A percentile compares a stretch with the other conserved stretches of the same genome.
phyloP scores from a whole-genome alignment of 441 rosid species.

The Eutrema salsugineum region DNA sequence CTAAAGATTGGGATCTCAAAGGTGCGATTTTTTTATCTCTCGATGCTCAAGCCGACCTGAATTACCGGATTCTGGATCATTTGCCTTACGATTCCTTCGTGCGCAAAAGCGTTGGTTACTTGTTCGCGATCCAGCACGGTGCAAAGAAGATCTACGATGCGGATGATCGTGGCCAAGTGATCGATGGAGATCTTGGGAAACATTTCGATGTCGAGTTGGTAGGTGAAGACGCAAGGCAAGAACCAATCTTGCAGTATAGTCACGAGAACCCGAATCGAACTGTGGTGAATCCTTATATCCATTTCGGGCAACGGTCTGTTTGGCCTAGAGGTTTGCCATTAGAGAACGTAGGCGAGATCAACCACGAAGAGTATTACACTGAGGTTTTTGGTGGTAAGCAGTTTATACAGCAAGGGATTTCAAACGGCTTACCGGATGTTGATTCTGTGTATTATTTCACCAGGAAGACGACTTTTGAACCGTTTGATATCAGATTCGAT shows the following conservation, averaged over 20 bases:
- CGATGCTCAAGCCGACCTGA: constrained; percentile 70
- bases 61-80: constrained; percentile 56
- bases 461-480: constrained; percentile 66
- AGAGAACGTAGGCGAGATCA: constrained; percentile 83
- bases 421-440: constrained; percentile 92
- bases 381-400: constrained; percentile 91
- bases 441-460: constrained; percentile 92
- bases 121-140: constrained; percentile 94
- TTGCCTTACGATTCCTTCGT: constrained; percentile 78
- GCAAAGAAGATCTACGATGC: constrained; percentile 89
- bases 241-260: constrained; percentile 72
- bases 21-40: constrained; percentile 83
- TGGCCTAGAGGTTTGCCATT: constrained; percentile 98
- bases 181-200: constrained; percentile 75
- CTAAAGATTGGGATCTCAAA: constrained; percentile 77
- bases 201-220: constrained; percentile 86
- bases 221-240: constrained; percentile 88
- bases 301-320: constrained; percentile 92
- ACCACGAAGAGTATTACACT: constrained; percentile 76
- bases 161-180: constrained; percentile 87
- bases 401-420: constrained; percentile 89
- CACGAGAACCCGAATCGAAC: constrained; percentile 76
- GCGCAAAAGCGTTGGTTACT: constrained; percentile 80
- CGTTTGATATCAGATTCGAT: constrained; percentile 83
- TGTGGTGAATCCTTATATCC: constrained; percentile 83